These are phyloP conservation scores for Musa acuminata DNA, from an alignment of 176 grass and related monocot genomes.

Conservation along the genomic window DNA sequence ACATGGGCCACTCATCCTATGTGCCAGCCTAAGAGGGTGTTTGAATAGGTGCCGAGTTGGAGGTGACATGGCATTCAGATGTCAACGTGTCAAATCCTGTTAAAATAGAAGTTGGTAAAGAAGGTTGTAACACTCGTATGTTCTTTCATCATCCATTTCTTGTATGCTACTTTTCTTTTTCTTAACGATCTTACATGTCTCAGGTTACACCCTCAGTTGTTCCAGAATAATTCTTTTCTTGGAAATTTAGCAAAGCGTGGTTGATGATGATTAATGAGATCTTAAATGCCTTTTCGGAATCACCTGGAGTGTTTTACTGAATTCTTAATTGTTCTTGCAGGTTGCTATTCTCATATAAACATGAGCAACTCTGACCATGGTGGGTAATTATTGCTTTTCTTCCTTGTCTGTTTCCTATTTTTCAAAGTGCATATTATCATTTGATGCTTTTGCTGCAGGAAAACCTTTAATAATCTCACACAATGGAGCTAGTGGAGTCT, in stretches of 20 bases:
- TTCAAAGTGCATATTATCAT: conserved; percentile 7
- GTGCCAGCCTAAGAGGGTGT: too few relatives aligned
- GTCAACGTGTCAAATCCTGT: too few relatives aligned
- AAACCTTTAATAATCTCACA: conserved; percentile 83
- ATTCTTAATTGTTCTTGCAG: conserved; percentile 40
- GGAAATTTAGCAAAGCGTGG: not conserved
- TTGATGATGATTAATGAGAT: not conserved
- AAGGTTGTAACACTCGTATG: not conserved
- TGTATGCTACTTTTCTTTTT: not conserved
- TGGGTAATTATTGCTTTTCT: conserved; percentile 24
- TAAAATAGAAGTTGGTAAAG: not conserved
- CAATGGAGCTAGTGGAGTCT: conserved; percentile 89
- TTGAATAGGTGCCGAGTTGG: too few relatives aligned
- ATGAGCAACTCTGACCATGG: conserved; percentile 39
- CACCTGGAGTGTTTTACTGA: conserved; percentile 2
- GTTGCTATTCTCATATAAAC: conserved; percentile 58
- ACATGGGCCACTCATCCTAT: too few relatives aligned
- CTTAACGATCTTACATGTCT: not conserved
- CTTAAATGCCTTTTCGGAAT: not conserved
- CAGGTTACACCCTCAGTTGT: not conserved
- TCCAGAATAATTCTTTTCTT: not conserved
- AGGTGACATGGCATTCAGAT: too few relatives aligned
- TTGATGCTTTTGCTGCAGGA: conserved; percentile 22
- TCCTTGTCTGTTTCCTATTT: not conserved
- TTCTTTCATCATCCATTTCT: not conserved